Evolutionary conservation across 805 yeast genomes (phyloP), one percentile per base, ranked within the genome.

Genomic region (Yarrowia sp.): DNA sequence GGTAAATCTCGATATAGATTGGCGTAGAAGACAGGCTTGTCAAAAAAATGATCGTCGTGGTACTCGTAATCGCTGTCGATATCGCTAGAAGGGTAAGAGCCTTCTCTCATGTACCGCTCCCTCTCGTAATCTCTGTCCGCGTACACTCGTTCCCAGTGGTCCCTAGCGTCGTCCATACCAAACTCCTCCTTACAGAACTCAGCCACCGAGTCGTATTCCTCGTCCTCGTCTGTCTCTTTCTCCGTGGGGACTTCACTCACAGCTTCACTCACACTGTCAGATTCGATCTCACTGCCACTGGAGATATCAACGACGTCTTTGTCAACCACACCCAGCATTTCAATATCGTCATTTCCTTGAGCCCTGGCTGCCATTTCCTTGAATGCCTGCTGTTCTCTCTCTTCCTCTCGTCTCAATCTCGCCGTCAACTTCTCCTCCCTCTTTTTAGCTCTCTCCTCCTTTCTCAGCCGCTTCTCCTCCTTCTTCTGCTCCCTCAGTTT

Each of bases 301-400:
- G 50, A 46, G 16, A 46, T 22, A 11, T 46, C 50, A 46, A 46
- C 5, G 35, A 46, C 50, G 5, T 46, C 50, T 22, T 46, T 46
- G 5, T 46, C 35, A n/a, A 16, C 14, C n/a, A 22, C 50, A 11
- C 5, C 32, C 7, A 46, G 14, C 50, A 46, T 35, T 8, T 19
- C 15, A 11, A 46, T 11, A 2, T 19, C 50, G 16, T 11, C 50
- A 46, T 46, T 26, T 26, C 32, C 32, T 5, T 26, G 32, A 26
- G 32, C 32, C 32, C 32, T 26, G 32, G 4, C 32, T 26, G 4
- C 32, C 32, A 26, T 26, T 26, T 26, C 32, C 32, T 26, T 26
- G 32, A 26, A 26, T 26, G 32, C 32, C 32, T 26, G 7, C 32
- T 5, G 32, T 26, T 26, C 32, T 46, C 35, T 19, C 50, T 40